Base-by-base conservation (phyloP, 257 asterid genomes). In the Sherardia arvensis region DNA sequence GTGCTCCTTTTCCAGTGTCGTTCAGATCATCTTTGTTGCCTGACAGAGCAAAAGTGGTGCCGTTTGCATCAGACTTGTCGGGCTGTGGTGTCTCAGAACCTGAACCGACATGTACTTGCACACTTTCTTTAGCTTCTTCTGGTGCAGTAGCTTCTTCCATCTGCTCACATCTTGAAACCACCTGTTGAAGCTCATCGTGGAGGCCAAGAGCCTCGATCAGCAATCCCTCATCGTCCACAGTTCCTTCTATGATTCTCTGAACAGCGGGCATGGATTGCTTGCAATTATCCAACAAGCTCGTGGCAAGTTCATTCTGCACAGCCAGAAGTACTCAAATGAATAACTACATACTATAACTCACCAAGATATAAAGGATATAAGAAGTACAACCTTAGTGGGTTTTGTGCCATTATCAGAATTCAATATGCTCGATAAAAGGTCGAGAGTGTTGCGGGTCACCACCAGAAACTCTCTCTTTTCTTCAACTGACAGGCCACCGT, bases 131-230 rank as follows among this genome's bases (percentile, higher is more conserved):
- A 9, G 86, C 61, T 57, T 79, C 87, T 7, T 78, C 87, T 6
- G 62, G 12, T 34, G 79, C 79, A 67, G 79, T 78, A 67, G 93
- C 77, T 49, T 73, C 76, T 49, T 73, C 76, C 73, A 84, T 77
- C 72, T 91, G 95, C 66, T 65, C 68, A 20, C 76, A 79, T 66
- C 63, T 77, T 61, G 91, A 75, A 69, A 84, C 81, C 64, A 76
- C 84, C 26, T 69, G 81, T 66, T 74, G 96, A 69, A 91, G 89
- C 77, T 91, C 97, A 54, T 91, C 97, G 0, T 85, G 93, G 67
- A 91, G 91, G 74, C 85, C 83, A 55, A 91, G 80, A 67, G 96
- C 91, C 72, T 91, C 97, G 33, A 91, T 85, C 65, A 91, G 86
- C 82, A 91, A 78, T 55, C 79, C 91, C 71, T 91, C 96, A 43